Percentiles rank a stretch among this genome's conserved stretches.
These are phyloP conservation scores for Zymoseptoria pseudotritici DNA, from an alignment of 2,329 filamentous ascomycete genomes.

Conservation along the genomic window DNA sequence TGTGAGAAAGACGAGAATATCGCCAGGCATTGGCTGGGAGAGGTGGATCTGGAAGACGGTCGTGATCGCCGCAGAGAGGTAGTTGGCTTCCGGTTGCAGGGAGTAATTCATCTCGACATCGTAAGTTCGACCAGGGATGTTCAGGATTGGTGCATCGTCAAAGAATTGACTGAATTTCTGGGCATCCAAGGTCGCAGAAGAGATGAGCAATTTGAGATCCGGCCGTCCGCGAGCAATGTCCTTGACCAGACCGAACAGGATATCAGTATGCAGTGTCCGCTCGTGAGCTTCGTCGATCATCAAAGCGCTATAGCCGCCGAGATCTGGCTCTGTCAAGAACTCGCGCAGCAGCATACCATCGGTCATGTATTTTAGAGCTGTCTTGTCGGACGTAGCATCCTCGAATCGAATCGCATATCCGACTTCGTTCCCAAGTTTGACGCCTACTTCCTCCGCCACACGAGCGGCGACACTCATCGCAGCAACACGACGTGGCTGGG, in stretches of 20 bases:
- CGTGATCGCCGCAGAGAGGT: conserved; percentile 81
- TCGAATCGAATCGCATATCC: conserved; percentile 95
- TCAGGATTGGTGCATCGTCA: conserved; percentile 87
- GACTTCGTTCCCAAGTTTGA: conserved; percentile 83
- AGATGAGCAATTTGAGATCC: conserved; percentile 84
- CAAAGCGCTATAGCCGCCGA: conserved; percentile 73
- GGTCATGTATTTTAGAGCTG: conserved; percentile 90
- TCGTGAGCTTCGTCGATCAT: conserved; percentile 99
- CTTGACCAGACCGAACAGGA: conserved; percentile 79
- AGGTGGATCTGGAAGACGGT: conserved; percentile 95
- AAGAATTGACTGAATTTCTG: conserved; percentile 89
- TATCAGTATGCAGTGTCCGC: conserved; percentile 82
- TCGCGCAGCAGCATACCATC: conserved; percentile 91
- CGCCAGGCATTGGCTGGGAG: conserved; percentile 66
- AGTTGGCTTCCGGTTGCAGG: conserved; percentile 85
- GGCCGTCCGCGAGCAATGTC: conserved; percentile 76
- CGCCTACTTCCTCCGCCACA: conserved; percentile 88
- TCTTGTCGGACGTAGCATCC: conserved; percentile 84
- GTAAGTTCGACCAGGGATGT: conserved; percentile 81
- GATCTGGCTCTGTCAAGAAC: conserved; percentile 79
- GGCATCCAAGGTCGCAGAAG: conserved; percentile 89
- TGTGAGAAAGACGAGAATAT: conserved; percentile 90
- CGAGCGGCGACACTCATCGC: conserved; percentile 96
- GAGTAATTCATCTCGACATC: conserved; percentile 91
- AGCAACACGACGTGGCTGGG: conserved; percentile 88